Evolutionary conservation across 345 rosid genomes (phyloP).

Genomic region (Brassica cretica): DNA sequence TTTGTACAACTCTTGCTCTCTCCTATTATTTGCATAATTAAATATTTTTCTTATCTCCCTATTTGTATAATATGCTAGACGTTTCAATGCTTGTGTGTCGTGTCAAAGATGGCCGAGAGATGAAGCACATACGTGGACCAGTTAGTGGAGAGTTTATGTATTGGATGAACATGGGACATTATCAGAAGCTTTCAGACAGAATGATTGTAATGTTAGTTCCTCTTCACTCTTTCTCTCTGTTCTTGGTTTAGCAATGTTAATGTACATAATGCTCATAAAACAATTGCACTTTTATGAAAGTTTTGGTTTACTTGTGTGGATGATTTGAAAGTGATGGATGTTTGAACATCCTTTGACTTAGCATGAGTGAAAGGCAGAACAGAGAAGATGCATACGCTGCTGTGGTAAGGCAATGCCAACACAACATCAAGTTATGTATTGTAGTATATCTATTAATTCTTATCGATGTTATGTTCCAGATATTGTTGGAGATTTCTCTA

Average conservation of each 20-base stretch:
- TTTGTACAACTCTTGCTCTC: too few relatives aligned
- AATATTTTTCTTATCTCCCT: too few relatives aligned
- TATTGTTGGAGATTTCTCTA: slow-evolving; percentile 71
- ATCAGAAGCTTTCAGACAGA: slow-evolving; percentile 51
- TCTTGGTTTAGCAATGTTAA: not conserved
- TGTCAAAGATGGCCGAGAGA: too few relatives aligned
- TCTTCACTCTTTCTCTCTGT: not conserved
- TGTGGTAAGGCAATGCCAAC: slow-evolving; percentile 49
- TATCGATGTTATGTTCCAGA: slow-evolving; percentile 45
- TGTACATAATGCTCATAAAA: too few relatives aligned
- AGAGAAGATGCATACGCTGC: slow-evolving; percentile 79
- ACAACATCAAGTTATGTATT: not conserved
- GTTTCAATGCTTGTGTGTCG: too few relatives aligned
- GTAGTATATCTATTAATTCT: not conserved
- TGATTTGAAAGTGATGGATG: slow-evolving; percentile 7
- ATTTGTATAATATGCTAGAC: too few relatives aligned
- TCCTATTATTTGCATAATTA: too few relatives aligned
- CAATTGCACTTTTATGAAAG: too few relatives aligned
- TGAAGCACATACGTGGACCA: too few relatives aligned
- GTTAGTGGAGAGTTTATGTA: slow-evolving; percentile 71
- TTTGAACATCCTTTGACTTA: slow-evolving; percentile 42
- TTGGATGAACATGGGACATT: slow-evolving; percentile 89
- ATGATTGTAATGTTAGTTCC: slow-evolving; percentile 72
- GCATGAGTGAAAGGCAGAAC: slow-evolving; percentile 56
- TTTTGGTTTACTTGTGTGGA: not conserved